Conservation (phyloP, 176 grass and related monocot species). For the Eragrostis curvula region DNA sequence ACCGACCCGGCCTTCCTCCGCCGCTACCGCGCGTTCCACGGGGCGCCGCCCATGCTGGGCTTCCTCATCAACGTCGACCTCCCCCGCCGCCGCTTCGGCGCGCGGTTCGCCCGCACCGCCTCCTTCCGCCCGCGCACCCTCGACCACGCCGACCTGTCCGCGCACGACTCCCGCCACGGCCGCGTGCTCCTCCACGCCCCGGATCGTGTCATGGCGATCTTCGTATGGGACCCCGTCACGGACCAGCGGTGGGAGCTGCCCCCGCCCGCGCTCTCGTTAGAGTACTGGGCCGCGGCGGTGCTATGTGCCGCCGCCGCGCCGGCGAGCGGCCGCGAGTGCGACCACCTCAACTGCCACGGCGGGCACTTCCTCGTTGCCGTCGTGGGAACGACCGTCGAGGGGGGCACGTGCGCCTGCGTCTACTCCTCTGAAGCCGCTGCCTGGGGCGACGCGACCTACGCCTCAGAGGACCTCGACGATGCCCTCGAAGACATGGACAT, state of each 20-base stretch:
- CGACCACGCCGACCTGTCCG: background rate
- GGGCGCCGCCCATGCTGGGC: background rate
- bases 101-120: constrained; percentile 17
- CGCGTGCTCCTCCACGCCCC: background rate
- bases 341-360: constrained; percentile 39
- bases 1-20: constrained; percentile 12
- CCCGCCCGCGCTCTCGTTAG: background rate
- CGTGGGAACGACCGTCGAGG: background rate
- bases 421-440: constrained; percentile 28
- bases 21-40: constrained; percentile 34
- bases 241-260: background rate
- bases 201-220: fast-evolving
- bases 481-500: background rate
- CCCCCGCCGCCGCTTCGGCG: fast-evolving
- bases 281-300: background rate
- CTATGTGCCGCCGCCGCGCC: constrained; percentile 25
- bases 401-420: background rate
- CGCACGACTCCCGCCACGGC: constrained; percentile 40
- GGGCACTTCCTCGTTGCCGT: constrained; percentile 29
- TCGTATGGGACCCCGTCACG: constrained; percentile 33
- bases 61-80: background rate
- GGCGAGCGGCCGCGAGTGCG: constrained; percentile 5
- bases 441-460: background rate
- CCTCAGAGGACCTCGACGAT: background rate
- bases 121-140: constrained; percentile 21